Base-by-base conservation (phyloP, 495 filamentous ascomycete genomes). In the Filosporella fistucella region DNA sequence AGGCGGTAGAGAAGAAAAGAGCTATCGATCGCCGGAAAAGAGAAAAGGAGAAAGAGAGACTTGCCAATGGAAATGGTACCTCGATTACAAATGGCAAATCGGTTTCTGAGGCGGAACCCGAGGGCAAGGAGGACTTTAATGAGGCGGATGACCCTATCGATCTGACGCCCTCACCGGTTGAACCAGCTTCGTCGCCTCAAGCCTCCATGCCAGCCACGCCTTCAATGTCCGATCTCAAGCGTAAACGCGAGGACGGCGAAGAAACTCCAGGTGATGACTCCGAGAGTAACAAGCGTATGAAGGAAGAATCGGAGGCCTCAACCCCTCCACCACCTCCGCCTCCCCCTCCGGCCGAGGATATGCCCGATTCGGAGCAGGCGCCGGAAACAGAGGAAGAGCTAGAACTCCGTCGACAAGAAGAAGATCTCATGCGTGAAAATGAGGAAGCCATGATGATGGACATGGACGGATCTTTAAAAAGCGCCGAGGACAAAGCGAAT, bases 1-100 rank as follows among this genome's bases (percentile, higher is more conserved):
- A 89, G 58, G 89, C 86, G 0, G 80, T 88, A 2, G 70, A 71
- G 40, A 94, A 95, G 68, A 83, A 85, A 56, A 70, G 69, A 25
- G 81, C 74, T 37, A 70, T 82, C 42, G 84, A 94, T 47, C 79
- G 80, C 61, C 76, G 70, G 53, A 86, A 82, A 60, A 69, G 70
- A 2, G 74, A 77, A 45, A 65, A 72, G 36, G 59, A 45, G 18
- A 43, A 38, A 22, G 57, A 38, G 6, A 54, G 47, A 18, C 37
- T 54, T 18, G 54, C 55, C 3, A 54, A 51, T 47, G 49, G 47
- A 6, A 16, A 42, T 36, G 20, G 18, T 24, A 43, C 39, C 28
- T 30, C 32, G 25, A 56, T 57, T n/a, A 30, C n/a, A 3, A 66
- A 67, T 43, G 67, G 63, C 1, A 67, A 68, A 17, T 59, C 56